Evolutionary conservation across 805 yeast genomes (phyloP).

Genomic region (Wickerhamiella qilinensis): DNA sequence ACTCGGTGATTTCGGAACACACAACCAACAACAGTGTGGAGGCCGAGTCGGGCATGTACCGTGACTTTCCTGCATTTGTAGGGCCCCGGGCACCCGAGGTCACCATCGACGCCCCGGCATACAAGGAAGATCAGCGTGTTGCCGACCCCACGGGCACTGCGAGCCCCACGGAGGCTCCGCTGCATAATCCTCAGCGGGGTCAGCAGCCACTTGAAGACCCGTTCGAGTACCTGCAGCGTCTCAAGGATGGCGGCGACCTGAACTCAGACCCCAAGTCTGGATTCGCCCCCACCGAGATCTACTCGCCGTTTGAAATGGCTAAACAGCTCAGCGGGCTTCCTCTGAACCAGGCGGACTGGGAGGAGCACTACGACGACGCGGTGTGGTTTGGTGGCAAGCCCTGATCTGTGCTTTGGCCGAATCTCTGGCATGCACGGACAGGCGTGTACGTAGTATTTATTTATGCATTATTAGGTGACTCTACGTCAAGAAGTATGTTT

Average conservation of each 20-base stretch:
- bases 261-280: neutral
- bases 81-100: neutral
- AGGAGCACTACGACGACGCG: constrained; percentile 13
- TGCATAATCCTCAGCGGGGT: constrained; percentile 3
- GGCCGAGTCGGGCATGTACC: neutral
- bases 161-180: neutral
- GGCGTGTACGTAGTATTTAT: too few species aligned
- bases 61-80: neutral
- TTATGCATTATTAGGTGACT: too few species aligned
- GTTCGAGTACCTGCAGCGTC: constrained; percentile 10
- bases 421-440: too few species aligned
- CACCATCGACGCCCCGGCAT: neutral
- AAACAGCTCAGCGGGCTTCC: constrained; percentile 6
- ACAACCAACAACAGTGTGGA: neutral
- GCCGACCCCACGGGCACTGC: neutral
- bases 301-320: constrained; percentile 10
- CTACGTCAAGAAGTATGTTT: too few species aligned
- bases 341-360: constrained; percentile 11
- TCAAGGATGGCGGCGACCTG: constrained; percentile 1
- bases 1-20: neutral
- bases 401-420: too few species aligned
- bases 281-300: neutral
- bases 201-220: constrained; percentile 13
- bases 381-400: constrained; percentile 1
- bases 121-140: constrained; percentile 1